Evolutionary conservation across 1,139 yeast genomes (phyloP).

Genomic region (Saccharomyces hybrid): DNA sequence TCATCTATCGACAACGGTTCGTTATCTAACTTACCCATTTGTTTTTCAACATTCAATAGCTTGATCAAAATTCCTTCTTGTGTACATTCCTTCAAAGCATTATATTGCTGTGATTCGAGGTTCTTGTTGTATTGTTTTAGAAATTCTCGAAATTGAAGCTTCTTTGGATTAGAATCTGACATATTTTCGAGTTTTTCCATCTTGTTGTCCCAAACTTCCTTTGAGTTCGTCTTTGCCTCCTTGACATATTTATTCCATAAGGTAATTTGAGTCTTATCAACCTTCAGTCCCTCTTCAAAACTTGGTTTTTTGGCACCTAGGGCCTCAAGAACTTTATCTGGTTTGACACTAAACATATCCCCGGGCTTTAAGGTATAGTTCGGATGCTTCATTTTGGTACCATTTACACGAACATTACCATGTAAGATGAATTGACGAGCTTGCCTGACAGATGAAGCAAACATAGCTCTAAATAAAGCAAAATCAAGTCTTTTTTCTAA

Average conservation of each 20-base stretch:
- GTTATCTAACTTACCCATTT: conserved; percentile 9
- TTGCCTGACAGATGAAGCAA: conserved; percentile 90
- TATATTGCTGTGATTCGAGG: conserved; percentile 21
- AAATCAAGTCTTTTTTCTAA: conserved; percentile 84
- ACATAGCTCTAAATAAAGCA: conserved; percentile 85
- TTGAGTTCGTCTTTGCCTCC: conserved; percentile 47
- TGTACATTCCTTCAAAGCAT: conserved; percentile 25
- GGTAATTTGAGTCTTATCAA: conserved; percentile 63
- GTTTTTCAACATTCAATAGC: conserved; percentile 24
- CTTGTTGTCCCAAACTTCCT: conserved; percentile 49
- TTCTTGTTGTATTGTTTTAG: conserved; percentile 20
- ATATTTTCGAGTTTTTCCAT: conserved; percentile 19
- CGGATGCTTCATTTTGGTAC: conserved; percentile 68
- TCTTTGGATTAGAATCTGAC: conserved; percentile 23
- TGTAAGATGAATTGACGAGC: conserved; percentile 82
- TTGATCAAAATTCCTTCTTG: conserved; percentile 23
- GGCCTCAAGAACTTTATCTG: conserved; percentile 79
- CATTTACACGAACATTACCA: conserved; percentile 84
- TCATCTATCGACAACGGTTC: conserved; percentile 15
- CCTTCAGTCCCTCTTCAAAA: conserved; percentile 53
- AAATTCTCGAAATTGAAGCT: conserved; percentile 19
- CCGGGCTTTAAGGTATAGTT: conserved; percentile 74
- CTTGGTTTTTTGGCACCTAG: conserved; percentile 81
- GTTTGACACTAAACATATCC: conserved; percentile 77
- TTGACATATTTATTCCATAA: conserved; percentile 70